Percentiles rank a stretch among this genome's conserved stretches.
Conservation (phyloP, 2,329 filamentous ascomycete species). For the Sclerotinia subarctica region DNA sequence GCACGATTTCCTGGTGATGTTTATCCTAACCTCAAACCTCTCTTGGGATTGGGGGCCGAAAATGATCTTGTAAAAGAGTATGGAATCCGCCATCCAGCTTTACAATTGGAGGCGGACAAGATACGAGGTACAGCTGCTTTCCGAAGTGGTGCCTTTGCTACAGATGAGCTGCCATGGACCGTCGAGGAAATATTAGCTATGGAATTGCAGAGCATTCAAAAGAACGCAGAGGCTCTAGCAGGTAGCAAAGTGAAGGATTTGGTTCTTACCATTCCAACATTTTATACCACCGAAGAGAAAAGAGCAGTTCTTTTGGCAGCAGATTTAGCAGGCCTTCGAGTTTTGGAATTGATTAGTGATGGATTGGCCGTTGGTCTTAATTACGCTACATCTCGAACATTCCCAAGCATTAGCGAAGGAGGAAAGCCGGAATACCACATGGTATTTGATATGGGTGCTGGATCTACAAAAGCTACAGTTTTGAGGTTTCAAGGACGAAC, state of each 20-base stretch:
- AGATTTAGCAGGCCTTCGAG: slow-evolving; percentile 80
- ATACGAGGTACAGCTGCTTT: slow-evolving; percentile 72
- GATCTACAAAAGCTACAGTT: slow-evolving; percentile 86
- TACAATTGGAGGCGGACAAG: slow-evolving; percentile 62
- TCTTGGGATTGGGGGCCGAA: slow-evolving; percentile 71
- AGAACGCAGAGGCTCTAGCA: slow-evolving; percentile 81
- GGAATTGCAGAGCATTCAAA: slow-evolving; percentile 87
- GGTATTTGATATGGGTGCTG: slow-evolving; percentile 97
- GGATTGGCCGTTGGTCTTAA: slow-evolving; percentile 90
- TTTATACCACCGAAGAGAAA: slow-evolving; percentile 88
- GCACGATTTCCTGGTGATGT: slow-evolving; percentile 89
- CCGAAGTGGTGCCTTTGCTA: slow-evolving; percentile 66
- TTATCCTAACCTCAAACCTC: slow-evolving; percentile 87
- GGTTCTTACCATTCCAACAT: slow-evolving; percentile 85
- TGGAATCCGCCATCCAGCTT: slow-evolving; percentile 69
- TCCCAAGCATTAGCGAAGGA: slow-evolving; percentile 78
- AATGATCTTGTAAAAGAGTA: slow-evolving; percentile 67
- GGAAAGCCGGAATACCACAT: slow-evolving; percentile 87
- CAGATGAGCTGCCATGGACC: slow-evolving; percentile 64
- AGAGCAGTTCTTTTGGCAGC: slow-evolving; percentile 80
- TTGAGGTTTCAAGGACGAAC: slow-evolving; percentile 83
- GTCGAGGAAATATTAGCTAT: slow-evolving; percentile 95
- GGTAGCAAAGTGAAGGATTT: slow-evolving; percentile 73
- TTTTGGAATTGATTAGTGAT: slow-evolving; percentile 82
- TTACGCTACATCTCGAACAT: slow-evolving; percentile 88